phyloP scores from a whole-genome alignment of 1,284 basidiomycete species.

The Pseudozyma flocculosa region DNA sequence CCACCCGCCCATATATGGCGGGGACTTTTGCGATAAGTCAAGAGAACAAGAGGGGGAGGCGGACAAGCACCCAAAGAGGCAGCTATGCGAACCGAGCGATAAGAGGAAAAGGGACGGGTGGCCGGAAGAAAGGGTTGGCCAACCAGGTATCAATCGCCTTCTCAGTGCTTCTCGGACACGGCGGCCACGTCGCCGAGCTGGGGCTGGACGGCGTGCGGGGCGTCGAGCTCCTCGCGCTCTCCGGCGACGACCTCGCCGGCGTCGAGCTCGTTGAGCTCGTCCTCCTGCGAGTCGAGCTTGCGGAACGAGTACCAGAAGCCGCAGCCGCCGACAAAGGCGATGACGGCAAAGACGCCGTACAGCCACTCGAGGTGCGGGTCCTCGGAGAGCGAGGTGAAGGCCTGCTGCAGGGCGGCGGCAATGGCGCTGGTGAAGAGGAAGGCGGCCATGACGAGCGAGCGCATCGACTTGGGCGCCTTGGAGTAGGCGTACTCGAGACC shows the following conservation, averaged over 20 bases:
- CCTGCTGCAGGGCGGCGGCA: constrained; percentile 62
- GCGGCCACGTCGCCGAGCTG: not conserved
- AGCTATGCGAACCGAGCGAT: too few species aligned
- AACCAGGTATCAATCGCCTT: not conserved
- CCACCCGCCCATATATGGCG: too few species aligned
- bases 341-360: constrained; percentile 63
- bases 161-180: not conserved
- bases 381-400: constrained; percentile 63
- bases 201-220: not conserved
- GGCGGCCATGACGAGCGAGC: constrained; percentile 57
- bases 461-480: constrained; percentile 62
- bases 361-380: constrained; percentile 65
- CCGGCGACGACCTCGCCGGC: constrained; percentile 16
- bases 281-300: constrained; percentile 67
- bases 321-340: constrained; percentile 62
- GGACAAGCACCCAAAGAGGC: too few species aligned
- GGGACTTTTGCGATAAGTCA: too few species aligned
- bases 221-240: not conserved
- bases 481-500: constrained; percentile 81
- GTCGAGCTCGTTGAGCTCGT: constrained; percentile 56
- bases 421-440: constrained; percentile 72
- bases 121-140: too few species aligned
- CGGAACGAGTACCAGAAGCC: constrained; percentile 69
- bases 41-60: too few species aligned
- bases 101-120: too few species aligned